Base-by-base conservation (phyloP, 176 grass and related monocot genomes). In the Tuctoria greenei region DNA sequence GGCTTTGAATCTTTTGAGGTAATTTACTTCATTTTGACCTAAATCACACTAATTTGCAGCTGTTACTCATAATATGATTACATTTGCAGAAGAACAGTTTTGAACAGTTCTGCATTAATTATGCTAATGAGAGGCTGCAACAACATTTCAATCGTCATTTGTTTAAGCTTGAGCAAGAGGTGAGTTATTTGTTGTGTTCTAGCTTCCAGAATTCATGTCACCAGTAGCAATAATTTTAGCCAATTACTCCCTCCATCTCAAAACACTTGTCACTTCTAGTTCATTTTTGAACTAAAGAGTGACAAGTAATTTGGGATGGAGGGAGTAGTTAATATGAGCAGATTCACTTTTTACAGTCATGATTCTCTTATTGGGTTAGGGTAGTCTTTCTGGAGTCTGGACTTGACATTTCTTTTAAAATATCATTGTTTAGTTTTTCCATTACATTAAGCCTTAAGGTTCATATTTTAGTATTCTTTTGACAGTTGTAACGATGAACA, bases 31-130 rank as follows among this genome's bases (percentile, higher is more conserved):
- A 35, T 69, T 75, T 61, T 69, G n/a, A 51, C 69, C 8, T 76
- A n/a, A 66, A 24, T 82, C 14, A 77, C 31, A 41, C n/a, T 80
- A 82, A 62, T 54, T 61, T 79, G 2, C 61, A 82, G 66, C 73
- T 26, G 24, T 73, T 80, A 88, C 61, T 85, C 37, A 65, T 85
- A 65, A 63, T 15, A 61, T 42, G 4, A 27, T 61, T n/a, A 55
- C 24, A 72, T 69, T 73, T 82, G 77, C 91, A 88, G 86, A 99
- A 83, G 66, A 99, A 99, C 70, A 94, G 91, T 64, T 99, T 99
- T 67, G 95, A 99, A 90, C 95, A 99, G 75, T 99, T 99, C 80
- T 99, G 95, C 70, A 99, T 99, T 71, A 99, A 99, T 74, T 99
- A 95, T 82, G 89, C 95, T 39, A 99, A 99, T 75, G 95, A 99